Base-by-base conservation (phyloP, 2,329 filamentous ascomycete species). In the Arthrocladium fulminans region DNA sequence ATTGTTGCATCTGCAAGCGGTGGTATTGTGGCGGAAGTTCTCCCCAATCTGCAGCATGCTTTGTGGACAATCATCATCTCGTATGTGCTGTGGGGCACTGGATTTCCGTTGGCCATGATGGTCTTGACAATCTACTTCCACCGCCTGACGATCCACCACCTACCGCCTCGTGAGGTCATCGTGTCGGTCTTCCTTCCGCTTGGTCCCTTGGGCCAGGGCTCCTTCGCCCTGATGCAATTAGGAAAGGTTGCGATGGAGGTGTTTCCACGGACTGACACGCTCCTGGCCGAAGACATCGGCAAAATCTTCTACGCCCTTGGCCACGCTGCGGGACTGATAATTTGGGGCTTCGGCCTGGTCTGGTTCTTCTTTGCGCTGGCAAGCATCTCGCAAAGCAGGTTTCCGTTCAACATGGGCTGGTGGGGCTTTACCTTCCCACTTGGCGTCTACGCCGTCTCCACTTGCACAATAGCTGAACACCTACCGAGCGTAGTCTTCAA, bases 51-150 rank as follows among this genome's bases (percentile, higher is more conserved):
- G 7, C 71, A 74, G 1, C 71, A 80, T 54, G 79, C 78, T 3
- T 66, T 84, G 7, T 75, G 74, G 51, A 86, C 83, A 0, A 60
- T 86, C 17, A 65, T 86, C 23, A 68, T 70, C 13, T 80, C 75
- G 19, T 87, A 86, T 61, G 67, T 84, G 15, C 73, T 86, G 48
- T 85, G 80, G 80, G 82, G 82, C 0, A 77, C 81, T 7, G 48
- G 43, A 2, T 43, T 49, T 15, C 74, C 76, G 0, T 65, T 86
- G 38, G 76, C 80, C 0, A 71, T 81, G 63, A 75, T 77, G 54
- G 74, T 84, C 8, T 70, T 85, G 34, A 77, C 75, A 6, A 75
- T 86, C 37, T 86, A 86, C 63, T 83, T 84, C 54, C 77, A 82
- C 48, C 78, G 83, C 12, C 69, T 87, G 24, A 79, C 76, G 2